Percentiles rank a stretch among this genome's conserved stretches.
phyloP scores from a whole-genome alignment of 495 filamentous ascomycete genomes.

The Podospora sp. region DNA sequence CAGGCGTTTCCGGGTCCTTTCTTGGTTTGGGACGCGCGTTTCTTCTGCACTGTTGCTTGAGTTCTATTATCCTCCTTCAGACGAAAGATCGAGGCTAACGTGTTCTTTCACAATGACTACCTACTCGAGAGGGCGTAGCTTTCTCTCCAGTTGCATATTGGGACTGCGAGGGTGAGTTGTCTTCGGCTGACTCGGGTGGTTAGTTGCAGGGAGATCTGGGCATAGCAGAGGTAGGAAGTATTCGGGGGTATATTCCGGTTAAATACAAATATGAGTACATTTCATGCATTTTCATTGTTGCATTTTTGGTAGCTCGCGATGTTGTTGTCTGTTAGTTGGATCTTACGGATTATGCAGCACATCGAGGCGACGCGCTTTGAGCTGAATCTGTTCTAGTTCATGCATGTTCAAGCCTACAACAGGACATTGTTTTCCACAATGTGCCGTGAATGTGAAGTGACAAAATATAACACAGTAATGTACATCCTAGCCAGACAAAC shows the following conservation, averaged over 20 bases:
- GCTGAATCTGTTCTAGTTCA: too few species aligned
- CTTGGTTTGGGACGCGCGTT: conserved; percentile 22
- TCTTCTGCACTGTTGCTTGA: not conserved
- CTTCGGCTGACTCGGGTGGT: not conserved
- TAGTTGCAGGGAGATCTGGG: not conserved
- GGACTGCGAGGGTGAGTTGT: not conserved
- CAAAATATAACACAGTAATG: not conserved
- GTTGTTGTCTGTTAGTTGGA: too few species aligned
- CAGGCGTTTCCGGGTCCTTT: not conserved
- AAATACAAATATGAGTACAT: not conserved
- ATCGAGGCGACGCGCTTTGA: too few species aligned
- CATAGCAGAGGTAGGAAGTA: not conserved
- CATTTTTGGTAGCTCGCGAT: too few species aligned
- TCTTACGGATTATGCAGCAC: too few species aligned
- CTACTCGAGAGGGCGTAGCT: not conserved
- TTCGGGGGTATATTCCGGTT: not conserved
- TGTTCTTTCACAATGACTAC: conserved; percentile 17
- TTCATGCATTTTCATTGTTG: too few species aligned
- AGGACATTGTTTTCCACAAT: too few species aligned
- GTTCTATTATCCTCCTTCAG: not conserved
- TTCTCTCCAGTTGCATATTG: not conserved
- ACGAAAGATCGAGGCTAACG: conserved; percentile 27
- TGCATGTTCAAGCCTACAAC: too few species aligned
- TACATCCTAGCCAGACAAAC: not conserved
- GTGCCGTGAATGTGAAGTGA: not conserved